Percentiles rank a stretch among this genome's conserved stretches.
These are phyloP conservation scores for Pisolithus microcarpus DNA, from an alignment of 768 basidiomycete genomes.

Conservation along the genomic window DNA sequence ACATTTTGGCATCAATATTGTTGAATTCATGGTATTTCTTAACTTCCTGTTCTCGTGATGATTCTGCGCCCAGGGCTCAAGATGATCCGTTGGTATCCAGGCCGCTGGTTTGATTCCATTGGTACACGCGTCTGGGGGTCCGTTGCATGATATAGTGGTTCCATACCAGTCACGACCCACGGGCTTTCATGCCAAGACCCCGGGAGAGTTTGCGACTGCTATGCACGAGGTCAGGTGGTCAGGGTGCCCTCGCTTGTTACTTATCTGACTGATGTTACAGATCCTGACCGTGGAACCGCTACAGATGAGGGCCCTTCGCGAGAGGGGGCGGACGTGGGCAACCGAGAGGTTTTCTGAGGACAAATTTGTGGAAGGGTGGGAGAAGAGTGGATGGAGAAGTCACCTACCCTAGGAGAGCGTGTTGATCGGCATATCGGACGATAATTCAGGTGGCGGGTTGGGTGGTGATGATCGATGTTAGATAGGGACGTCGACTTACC, in stretches of 20 bases:
- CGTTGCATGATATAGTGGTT: constrained; percentile 84
- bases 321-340: constrained; percentile 64
- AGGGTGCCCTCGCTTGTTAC: background rate
- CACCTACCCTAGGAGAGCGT: constrained; percentile 12
- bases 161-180: constrained; percentile 67
- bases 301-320: constrained; percentile 56
- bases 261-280: constrained; percentile 4
- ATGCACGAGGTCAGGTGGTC: constrained; percentile 43
- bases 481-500: too few relatives aligned
- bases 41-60: constrained; percentile 2
- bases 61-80: constrained; percentile 1
- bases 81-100: constrained; percentile 33
- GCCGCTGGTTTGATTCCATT: constrained; percentile 92
- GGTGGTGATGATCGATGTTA: too few relatives aligned
- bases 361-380: constrained; percentile 75
- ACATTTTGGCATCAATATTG: constrained; percentile 97
- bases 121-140: constrained; percentile 89
- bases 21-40: constrained; percentile 85
- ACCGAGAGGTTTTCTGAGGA: constrained; percentile 66
- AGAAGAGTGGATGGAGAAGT: constrained; percentile 50
- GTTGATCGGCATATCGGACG: background rate
- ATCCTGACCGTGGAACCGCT: constrained; percentile 45
- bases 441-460: too few relatives aligned
- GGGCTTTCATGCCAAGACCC: constrained; percentile 74
- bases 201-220: constrained; percentile 57